Percentiles rank a stretch among this genome's conserved stretches.
These are phyloP conservation scores for Phaeosphaeriaceae sp. DNA, from an alignment of 2,329 filamentous ascomycete species.

Conservation along the genomic window DNA sequence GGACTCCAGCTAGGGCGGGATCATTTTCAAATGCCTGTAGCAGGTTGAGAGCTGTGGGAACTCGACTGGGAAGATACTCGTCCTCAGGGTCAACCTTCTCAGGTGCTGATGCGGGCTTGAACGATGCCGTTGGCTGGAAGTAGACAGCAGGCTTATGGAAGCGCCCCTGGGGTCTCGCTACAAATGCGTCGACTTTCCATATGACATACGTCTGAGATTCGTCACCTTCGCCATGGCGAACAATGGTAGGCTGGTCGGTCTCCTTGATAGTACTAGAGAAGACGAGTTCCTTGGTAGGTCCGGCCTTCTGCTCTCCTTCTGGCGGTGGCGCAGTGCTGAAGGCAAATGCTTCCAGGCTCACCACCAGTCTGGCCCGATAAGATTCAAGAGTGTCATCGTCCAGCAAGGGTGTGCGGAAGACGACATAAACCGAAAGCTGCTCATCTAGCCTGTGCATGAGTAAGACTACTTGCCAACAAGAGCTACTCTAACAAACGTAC, in stretches of 20 bases:
- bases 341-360: conserved; percentile 72
- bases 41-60: conserved; percentile 76
- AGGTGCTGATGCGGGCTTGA: conserved; percentile 61
- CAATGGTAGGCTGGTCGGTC: conserved; percentile 38
- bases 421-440: conserved; percentile 71
- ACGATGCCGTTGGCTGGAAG: conserved; percentile 63
- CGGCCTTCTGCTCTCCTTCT: conserved; percentile 47
- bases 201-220: conserved; percentile 43
- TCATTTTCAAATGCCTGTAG: conserved; percentile 75
- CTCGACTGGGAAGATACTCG: conserved; percentile 73
- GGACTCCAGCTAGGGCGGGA: conserved; percentile 65
- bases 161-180: conserved; percentile 62
- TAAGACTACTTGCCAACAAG: conserved; percentile 44
- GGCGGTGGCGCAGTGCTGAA: conserved; percentile 56
- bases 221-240: conserved; percentile 35
- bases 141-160: conserved; percentile 71
- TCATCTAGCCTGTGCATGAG: conserved; percentile 72
- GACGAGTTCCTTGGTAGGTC: conserved; percentile 62
- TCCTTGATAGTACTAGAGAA: conserved; percentile 55
- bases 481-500: conserved; percentile 55
- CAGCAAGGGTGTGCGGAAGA: conserved; percentile 69
- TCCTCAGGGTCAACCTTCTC: conserved; percentile 54
- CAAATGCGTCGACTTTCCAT: conserved; percentile 48
- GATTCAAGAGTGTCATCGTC: conserved; percentile 64
- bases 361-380: conserved; percentile 67